Evolutionary conservation across 371 early-diverging fungal genomes (phyloP).

Genomic region (Lichtheimia corymbifera): DNA sequence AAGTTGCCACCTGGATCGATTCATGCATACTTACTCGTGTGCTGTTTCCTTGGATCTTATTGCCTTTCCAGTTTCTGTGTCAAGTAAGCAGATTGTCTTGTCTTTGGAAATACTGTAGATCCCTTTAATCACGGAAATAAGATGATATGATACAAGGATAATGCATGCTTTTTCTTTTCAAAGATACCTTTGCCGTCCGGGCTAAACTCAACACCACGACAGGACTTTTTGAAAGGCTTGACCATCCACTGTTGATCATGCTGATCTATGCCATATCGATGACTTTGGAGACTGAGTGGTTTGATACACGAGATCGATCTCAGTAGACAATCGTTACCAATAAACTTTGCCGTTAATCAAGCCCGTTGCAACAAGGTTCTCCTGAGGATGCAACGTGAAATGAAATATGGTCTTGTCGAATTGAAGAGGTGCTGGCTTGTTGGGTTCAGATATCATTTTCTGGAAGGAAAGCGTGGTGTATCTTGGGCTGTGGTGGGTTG

Average conservation of each 20-base stretch:
- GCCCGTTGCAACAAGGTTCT: conserved; percentile 72
- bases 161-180: background rate
- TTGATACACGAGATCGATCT: background rate
- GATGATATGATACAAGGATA: conserved; percentile 38
- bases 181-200: conserved; percentile 67
- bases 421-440: conserved; percentile 4
- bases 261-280: conserved; percentile 50
- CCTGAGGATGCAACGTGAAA: conserved; percentile 72
- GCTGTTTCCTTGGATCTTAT: conserved; percentile 61
- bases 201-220: conserved; percentile 77
- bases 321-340: conserved; percentile 55
- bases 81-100: conserved; percentile 71
- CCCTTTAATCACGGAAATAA: conserved; percentile 42
- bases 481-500: background rate
- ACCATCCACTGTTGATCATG: conserved; percentile 60
- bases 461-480: too few relatives aligned
- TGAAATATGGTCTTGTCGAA: conserved; percentile 57
- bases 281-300: conserved; percentile 35
- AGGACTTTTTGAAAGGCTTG: conserved; percentile 79
- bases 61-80: conserved; percentile 67
- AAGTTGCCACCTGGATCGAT: background rate
- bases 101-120: conserved; percentile 84
- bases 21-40: conserved; percentile 62
- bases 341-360: conserved; percentile 77
- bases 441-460: too few relatives aligned